phyloP scores from a whole-genome alignment of 129 eudicot species.

The Glebionis coronaria region DNA sequence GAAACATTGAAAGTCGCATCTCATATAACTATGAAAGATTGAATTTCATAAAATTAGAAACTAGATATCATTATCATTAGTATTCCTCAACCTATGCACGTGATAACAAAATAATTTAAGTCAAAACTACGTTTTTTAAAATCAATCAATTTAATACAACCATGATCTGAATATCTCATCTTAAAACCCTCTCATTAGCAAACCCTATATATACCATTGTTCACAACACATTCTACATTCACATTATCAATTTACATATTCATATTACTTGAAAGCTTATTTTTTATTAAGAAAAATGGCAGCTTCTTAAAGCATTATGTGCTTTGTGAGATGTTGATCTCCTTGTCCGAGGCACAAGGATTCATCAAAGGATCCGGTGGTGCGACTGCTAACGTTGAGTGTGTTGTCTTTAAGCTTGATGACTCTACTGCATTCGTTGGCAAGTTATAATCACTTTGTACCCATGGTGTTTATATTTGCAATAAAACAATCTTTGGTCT shows the following conservation, averaged over 20 bases:
- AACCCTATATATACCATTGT: not conserved
- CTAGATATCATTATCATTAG: too few species aligned
- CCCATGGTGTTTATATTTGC: not conserved
- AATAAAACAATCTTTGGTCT: not conserved
- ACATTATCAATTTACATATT: not conserved
- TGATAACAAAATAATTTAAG: too few species aligned
- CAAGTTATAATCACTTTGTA: slow-evolving; percentile 36
- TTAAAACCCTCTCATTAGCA: slow-evolving; percentile 20
- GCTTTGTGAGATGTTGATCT: slow-evolving; percentile 78
- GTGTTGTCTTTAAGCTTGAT: slow-evolving; percentile 63
- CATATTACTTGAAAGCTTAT: not conserved
- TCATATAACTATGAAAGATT: too few species aligned
- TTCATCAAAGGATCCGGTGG: slow-evolving; percentile 86
- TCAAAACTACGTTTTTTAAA: slow-evolving; percentile 36
- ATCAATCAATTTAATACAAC: slow-evolving; percentile 30
- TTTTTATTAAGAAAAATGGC: slow-evolving; percentile 29
- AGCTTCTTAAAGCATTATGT: slow-evolving; percentile 36
- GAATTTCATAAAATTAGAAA: too few species aligned
- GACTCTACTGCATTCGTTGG: slow-evolving; percentile 64
- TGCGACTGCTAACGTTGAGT: slow-evolving; percentile 81
- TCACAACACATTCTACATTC: not conserved
- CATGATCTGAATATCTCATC: slow-evolving; percentile 38
- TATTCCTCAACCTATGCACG: too few species aligned
- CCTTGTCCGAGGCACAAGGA: slow-evolving; percentile 64
- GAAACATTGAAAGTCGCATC: too few species aligned